These are phyloP conservation scores for Microsporum ferrugineum DNA, from an alignment of 2,329 filamentous ascomycete species.

Conservation along the genomic window DNA sequence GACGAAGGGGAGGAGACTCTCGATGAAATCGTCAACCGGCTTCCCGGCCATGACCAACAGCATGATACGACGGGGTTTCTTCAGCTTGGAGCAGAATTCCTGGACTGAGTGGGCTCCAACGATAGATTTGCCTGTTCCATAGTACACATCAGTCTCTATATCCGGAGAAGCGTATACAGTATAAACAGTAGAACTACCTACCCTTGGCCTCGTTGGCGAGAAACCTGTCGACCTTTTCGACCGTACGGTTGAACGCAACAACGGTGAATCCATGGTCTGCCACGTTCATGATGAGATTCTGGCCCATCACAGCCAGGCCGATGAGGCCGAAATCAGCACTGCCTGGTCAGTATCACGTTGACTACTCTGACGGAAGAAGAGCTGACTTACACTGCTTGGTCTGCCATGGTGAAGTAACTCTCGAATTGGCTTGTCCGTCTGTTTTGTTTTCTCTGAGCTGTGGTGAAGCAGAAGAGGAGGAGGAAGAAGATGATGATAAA, in stretches of 20 bases:
- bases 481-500: neutral
- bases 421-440: slow-evolving; percentile 12
- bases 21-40: slow-evolving; percentile 97
- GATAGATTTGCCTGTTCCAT: slow-evolving; percentile 64
- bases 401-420: slow-evolving; percentile 4
- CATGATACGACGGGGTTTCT: slow-evolving; percentile 95
- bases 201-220: slow-evolving; percentile 81
- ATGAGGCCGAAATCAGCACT: slow-evolving; percentile 87
- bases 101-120: slow-evolving; percentile 85
- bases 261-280: slow-evolving; percentile 92
- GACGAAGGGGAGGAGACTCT: slow-evolving; percentile 74
- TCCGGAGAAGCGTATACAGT: too few species aligned
- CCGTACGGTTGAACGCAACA: slow-evolving; percentile 96
- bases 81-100: slow-evolving; percentile 94
- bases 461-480: slow-evolving; percentile 16
- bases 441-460: slow-evolving; percentile 11
- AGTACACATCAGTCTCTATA: neutral
- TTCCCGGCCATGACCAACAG: slow-evolving; percentile 97
- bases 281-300: slow-evolving; percentile 84
- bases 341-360: slow-evolving; percentile 50
- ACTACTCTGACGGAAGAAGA: slow-evolving; percentile 50
- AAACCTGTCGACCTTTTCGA: slow-evolving; percentile 95
- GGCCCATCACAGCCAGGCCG: slow-evolving; percentile 80
- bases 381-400: slow-evolving; percentile 13
- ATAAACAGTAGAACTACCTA: slow-evolving; percentile 17